Evolutionary conservation across 805 yeast genomes (phyloP), one percentile per base, ranked within the genome.

Genomic region (Myxozyma neotropica): DNA sequence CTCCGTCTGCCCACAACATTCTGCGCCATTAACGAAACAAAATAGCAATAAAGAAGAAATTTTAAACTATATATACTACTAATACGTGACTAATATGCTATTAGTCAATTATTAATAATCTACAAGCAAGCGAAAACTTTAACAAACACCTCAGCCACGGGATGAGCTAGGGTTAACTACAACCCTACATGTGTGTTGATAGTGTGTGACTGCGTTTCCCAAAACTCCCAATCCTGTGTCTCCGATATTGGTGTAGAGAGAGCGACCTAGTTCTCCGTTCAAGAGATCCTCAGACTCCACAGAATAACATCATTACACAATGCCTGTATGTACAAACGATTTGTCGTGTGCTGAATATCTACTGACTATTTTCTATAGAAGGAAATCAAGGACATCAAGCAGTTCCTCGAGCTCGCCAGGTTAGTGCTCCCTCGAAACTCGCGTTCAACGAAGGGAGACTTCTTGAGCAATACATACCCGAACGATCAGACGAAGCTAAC

Each of bases 351-450:
- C 23, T 13, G 36, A 15, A 12, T 13, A 4, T 10, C 15, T 38
- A 31, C 40, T 42, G 35, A 46, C 40, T n/a, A 17, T 8, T 4
- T 38, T 39, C 15, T 44, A 42, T 40, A 62, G 66, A 79, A 76
- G 76, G 95, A 93, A 85, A 88, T 94, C 78, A 89, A 89, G 77
- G 97, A 92, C 80, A 91, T 94, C 83, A 94, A 94, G 82, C 88
- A 89, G 82, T 91, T 94, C 83, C 89, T 94, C 79, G 96, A 89
- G 83, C 86, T 91, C 79, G 90, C 78, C 55, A 70, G 73, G 66
- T 62, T 42, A 44, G 59, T 50, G 10, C 26, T n/a, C n/a, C n/a
- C n/a, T n/a, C n/a, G n/a, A n/a, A 3, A 23, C 31, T 31, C 33
- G 10, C 13, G 35, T 45, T n/a, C n/a, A n/a, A n/a, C n/a, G n/a